Base-by-base conservation (phyloP, 1,284 basidiomycete genomes). In the Leccinum angustisporum region DNA sequence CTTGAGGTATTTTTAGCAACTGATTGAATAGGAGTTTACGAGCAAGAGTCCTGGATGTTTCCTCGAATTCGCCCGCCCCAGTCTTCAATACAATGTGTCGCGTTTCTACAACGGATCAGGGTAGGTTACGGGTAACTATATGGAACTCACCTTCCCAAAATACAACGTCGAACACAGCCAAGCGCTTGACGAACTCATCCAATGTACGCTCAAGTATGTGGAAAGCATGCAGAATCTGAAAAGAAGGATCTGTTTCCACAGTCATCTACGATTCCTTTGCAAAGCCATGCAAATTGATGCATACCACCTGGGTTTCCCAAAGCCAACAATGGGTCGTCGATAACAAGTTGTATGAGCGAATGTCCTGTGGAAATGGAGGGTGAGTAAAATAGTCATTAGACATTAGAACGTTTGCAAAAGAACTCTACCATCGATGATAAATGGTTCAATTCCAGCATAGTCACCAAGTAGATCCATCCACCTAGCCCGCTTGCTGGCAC, bases 381-480 rank as follows among this genome's bases (percentile, higher is more conserved):
- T 63, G 8, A 65, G 63, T 34, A 34, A 57, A 38, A 50, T 6
- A 38, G 25, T 18, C 4, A 43, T 43, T 13, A 48, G 46, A 48
- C 21, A 8, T 48, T 25, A 13, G n/a, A 27, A 63, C 10, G n/a
- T 38, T 18, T 13, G 54, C 33, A 13, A 61, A n/a, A 56, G 61
- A 65, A 51, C 57, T 48, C 13, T 67, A 84, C 87, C 87, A 70
- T 90, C 86, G 58, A 90, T 76, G 31, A 88, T 69, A 68, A 90
- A 90, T n/a, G 80, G 78, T 68, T 90, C 87, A 38, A 72, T 79
- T 1, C 88, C 88, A 34, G 84, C 87, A 68, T 86, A 89, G 69
- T 89, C 88, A 13, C 87, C 86, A 33, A 90, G 73, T 4, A 89
- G 76, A 68, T 89, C 87, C 86, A 89, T 88, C 81, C 84, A 86